Base-by-base conservation (phyloP, 768 basidiomycete genomes). In the Xerocomellus chrysenteron region DNA sequence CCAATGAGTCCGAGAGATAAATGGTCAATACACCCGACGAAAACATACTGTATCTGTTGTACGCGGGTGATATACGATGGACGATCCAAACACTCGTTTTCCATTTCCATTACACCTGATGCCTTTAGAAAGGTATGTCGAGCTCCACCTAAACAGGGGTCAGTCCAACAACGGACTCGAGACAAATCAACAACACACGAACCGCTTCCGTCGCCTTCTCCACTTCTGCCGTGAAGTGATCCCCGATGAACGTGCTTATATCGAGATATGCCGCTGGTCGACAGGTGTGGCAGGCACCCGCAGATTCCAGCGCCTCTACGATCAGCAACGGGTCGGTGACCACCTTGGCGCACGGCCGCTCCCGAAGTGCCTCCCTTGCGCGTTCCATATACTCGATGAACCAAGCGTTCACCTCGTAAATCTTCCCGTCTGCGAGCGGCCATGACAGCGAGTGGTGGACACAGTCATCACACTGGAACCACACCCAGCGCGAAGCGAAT, bases 391-490 rank as follows among this genome's bases (percentile, higher is more conserved):
- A 72, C 51, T 73, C 70, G 55, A 72, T 73, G 39, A 72, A 72
- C 70, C 70, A 72, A 16, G 64, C 54, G 3, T 72, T 72, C 53
- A 72, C 70, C 62, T 72, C 70, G 47, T 72, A 73, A 24, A 72
- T 72, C 61, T 72, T 72, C 19, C 70, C 72, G 21, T 72, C 70
- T 43, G 70, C 62, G 39, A 72, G 64, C 28, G 70, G 70, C 70
- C 72, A 72, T 32, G 70, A 72, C 26, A 72, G 60, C 21, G 61
- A 50, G 54, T 72, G 70, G 52, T 73, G 70, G 32, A 73, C 52
- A n/a, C 70, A 72, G 36, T 72, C 70, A 11, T 75, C 74, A 14
- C 72, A 75, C 56, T 75, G 74, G 66, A 75, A 75, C 67, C 71
- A 74, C 43, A 73, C 66, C 66, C 68, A 75, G 32, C 74, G 74